Evolutionary conservation across 2,329 filamentous ascomycete genomes (phyloP), one percentile per base, ranked within the genome.

Genomic region (Fusarium hainanense): DNA sequence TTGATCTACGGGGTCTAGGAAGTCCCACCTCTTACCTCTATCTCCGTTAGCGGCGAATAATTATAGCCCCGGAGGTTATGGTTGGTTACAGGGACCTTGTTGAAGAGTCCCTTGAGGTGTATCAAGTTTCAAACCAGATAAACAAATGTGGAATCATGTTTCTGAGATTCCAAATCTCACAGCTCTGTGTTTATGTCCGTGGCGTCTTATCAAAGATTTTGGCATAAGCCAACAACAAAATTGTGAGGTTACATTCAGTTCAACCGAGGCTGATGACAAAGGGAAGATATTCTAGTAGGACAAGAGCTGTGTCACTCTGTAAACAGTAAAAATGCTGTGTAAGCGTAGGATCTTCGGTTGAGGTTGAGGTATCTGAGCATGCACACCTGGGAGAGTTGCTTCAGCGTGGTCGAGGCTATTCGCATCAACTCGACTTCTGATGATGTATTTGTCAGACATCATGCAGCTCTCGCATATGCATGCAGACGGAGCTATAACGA

Each of bases 131-230:
- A 59, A 34, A 59, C 48, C 23, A 52, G 34, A 56, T 62, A 11
- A 30, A 42, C 34, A 50, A 52, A 51, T 55, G 37, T 70, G 67
- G 57, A 69, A 70, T 63, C 67, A 63, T 69, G 56, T 43, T 28
- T 54, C n/a, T 23, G 10, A 28, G 43, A 34, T 46, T 43, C n/a
- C 16, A 21, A 54, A 37, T 50, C 16, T 28, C 27, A 23, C 4
- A 28, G n/a, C 28, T 55, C 23, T 25, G 5, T 48, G 42, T 23
- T 7, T 20, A 16, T 30, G 14, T 30, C 16, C 21, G 10, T n/a
- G 21, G 10, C 23, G 27, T 14, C 9, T 20, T 34, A 25, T 28
- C 23, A 21, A 46, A 41, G n/a, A 14, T 16, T 48, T 23, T 57
- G 58, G 37, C 28, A 48, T 43, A 48, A 48, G 40, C 52, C 21